These are phyloP conservation scores for Russula brevipes DNA, from an alignment of 768 basidiomycete genomes.

Conservation along the genomic window DNA sequence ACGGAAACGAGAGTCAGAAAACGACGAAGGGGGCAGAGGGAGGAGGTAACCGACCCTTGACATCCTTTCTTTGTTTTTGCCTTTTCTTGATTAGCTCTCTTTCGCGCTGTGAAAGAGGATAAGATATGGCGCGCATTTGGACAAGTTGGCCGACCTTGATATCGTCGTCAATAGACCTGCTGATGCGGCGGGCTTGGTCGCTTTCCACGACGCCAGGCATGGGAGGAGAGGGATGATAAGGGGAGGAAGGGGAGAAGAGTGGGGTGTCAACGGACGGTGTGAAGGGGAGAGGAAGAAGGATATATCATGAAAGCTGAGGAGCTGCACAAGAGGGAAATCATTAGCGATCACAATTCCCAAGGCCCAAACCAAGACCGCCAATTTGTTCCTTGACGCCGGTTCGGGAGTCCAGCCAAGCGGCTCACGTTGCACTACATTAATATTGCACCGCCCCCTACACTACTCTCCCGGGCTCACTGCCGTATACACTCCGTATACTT, in stretches of 20 bases:
- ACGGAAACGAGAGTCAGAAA: background rate
- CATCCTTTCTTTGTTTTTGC: constrained; percentile 43
- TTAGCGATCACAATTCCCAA: constrained; percentile 23
- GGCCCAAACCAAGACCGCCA: background rate
- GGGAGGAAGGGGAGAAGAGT: background rate
- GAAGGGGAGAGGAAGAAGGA: constrained; percentile 6
- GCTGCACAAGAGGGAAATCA: constrained; percentile 21
- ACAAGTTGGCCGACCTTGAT: constrained; percentile 38
- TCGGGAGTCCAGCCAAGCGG: constrained; percentile 5
- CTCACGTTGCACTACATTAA: background rate
- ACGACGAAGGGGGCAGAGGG: background rate
- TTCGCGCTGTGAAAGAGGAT: constrained; percentile 31
- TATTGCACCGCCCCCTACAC: background rate
- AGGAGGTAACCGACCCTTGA: constrained; percentile 44
- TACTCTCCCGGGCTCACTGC: background rate
- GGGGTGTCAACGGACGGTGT: background rate
- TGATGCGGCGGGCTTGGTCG: constrained; percentile 43
- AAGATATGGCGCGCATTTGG: background rate
- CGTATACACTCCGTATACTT: no score
- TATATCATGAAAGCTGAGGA: constrained; percentile 14
- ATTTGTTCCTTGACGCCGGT: constrained; percentile 1
- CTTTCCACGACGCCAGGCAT: constrained; percentile 32
- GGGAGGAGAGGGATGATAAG: background rate
- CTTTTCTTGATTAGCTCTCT: constrained; percentile 45
- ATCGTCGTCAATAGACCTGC: constrained; percentile 53